Percentiles rank a stretch among this genome's conserved stretches.
These are phyloP conservation scores for Cordyceps militaris DNA, from an alignment of 2,329 filamentous ascomycete genomes.

Conservation along the genomic window DNA sequence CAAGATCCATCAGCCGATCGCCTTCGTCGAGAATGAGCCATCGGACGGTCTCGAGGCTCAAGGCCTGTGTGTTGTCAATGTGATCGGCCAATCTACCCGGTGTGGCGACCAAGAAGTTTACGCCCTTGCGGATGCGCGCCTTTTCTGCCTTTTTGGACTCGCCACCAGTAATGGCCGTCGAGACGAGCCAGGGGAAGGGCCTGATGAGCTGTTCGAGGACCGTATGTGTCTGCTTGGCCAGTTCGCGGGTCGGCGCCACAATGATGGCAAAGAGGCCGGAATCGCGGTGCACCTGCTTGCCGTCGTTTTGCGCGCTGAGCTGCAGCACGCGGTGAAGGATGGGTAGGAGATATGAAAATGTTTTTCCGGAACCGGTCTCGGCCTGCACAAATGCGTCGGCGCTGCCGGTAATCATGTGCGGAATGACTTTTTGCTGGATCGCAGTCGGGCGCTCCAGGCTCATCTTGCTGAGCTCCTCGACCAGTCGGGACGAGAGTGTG, in stretches of 20 bases:
- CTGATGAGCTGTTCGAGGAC: constrained; percentile 80
- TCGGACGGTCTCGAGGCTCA: constrained; percentile 81
- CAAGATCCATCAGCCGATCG: constrained; percentile 96
- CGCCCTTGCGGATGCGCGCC: constrained; percentile 82
- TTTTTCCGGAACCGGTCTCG: constrained; percentile 96
- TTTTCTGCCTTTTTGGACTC: constrained; percentile 77
- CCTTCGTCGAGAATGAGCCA: constrained; percentile 96
- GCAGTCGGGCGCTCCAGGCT: constrained; percentile 85
- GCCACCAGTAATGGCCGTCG: constrained; percentile 70
- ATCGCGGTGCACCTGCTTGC: constrained; percentile 63
- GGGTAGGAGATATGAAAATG: constrained; percentile 87
- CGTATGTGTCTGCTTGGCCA: constrained; percentile 86
- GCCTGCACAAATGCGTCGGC: constrained; percentile 94
- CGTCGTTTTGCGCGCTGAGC: constrained; percentile 53
- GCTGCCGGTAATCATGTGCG: constrained; percentile 71
- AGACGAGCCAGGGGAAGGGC: constrained; percentile 91
- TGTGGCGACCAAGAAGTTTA: constrained; percentile 94
- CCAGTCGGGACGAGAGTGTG: constrained; percentile 72
- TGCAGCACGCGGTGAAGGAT: constrained; percentile 83
- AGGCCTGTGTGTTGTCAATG: constrained; percentile 80
- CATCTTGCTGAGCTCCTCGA: constrained; percentile 80
- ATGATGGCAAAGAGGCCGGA: constrained; percentile 91
- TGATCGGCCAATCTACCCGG: constrained; percentile 89
- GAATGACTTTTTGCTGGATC: constrained; percentile 85
- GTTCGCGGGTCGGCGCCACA: constrained; percentile 85